These are phyloP conservation scores for Bryum argenteum DNA, from an alignment of 225 moss, liverwort and hornwort species.

Conservation along the genomic window DNA sequence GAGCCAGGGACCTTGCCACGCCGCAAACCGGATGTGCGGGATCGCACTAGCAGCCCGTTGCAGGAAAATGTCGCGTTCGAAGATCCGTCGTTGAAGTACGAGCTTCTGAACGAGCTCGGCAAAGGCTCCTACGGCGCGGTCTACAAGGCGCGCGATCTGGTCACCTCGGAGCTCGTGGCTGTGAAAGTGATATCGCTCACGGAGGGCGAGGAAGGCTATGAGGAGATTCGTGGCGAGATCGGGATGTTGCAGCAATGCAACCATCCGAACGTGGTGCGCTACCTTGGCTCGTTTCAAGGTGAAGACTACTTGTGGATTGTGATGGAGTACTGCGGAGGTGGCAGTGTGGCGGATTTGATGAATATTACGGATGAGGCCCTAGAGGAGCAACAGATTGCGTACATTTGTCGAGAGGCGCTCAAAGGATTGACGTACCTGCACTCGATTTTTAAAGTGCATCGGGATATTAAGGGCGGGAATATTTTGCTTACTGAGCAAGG, in stretches of 20 bases:
- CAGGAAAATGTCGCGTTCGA: conserved; percentile 76
- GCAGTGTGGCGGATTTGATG: conserved; percentile 99
- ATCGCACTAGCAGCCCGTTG: conserved; percentile 66
- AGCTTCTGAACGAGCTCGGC: conserved; percentile 91
- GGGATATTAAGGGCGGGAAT: conserved; percentile 97
- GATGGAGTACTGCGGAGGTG: conserved; percentile 99
- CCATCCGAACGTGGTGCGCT: conserved; percentile 94
- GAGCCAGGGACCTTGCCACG: conserved; percentile 34
- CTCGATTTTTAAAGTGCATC: conserved; percentile 96
- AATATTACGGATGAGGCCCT: conserved; percentile 93
- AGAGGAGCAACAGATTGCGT: conserved; percentile 98
- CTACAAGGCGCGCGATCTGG: conserved; percentile 91
- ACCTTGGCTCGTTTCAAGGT: conserved; percentile 95
- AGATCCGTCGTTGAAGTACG: conserved; percentile 91
- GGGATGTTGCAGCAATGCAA: conserved; percentile 99
- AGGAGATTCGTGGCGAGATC: conserved; percentile 98
- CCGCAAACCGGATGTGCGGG: conserved; percentile 41
- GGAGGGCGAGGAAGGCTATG: conserved; percentile 98
- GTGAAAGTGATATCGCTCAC: conserved; percentile 96
- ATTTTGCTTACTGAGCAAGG: conserved; percentile 96
- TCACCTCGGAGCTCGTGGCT: conserved; percentile 94
- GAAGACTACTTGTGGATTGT: conserved; percentile 99
- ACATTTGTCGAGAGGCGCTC: conserved; percentile 88
- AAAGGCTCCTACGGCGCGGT: conserved; percentile 98
- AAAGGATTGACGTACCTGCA: conserved; percentile 95